These are phyloP conservation scores for Microcyclospora tardicrescens DNA, from an alignment of 2,329 filamentous ascomycete species.

Conservation along the genomic window DNA sequence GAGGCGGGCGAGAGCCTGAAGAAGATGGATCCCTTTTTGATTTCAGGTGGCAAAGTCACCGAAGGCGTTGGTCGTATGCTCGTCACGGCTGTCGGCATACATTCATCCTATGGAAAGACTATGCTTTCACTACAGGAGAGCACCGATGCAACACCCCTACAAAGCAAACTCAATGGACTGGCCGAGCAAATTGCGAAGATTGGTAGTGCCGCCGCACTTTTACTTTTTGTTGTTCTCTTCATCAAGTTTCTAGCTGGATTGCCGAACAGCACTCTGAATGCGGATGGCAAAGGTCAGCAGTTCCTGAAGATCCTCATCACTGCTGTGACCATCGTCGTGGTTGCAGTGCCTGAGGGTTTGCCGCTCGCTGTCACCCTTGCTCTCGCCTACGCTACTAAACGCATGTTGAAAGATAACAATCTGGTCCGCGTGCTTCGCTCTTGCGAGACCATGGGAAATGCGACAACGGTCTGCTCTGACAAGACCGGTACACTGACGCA, in stretches of 20 bases:
- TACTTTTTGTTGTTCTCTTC: constrained; percentile 73
- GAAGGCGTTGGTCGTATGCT: constrained; percentile 65
- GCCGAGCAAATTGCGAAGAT: constrained; percentile 72
- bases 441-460: constrained; percentile 61
- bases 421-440: constrained; percentile 54
- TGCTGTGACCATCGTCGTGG: constrained; percentile 53
- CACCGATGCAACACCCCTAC: constrained; percentile 63
- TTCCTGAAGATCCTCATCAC: constrained; percentile 53
- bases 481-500: constrained; percentile 65
- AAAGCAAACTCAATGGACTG: constrained; percentile 62
- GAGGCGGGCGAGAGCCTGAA: constrained; percentile 47
- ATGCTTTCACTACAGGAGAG: constrained; percentile 68
- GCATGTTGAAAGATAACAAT: constrained; percentile 58
- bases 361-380: constrained; percentile 57
- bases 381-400: constrained; percentile 53
- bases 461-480: constrained; percentile 65
- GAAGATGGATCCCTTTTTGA: constrained; percentile 73
- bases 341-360: constrained; percentile 55
- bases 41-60: constrained; percentile 69
- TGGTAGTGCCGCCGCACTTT: constrained; percentile 60
- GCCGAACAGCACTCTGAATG: constrained; percentile 36
- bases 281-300: constrained; percentile 63
- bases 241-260: constrained; percentile 72
- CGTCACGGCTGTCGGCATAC: constrained; percentile 59
- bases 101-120: constrained; percentile 65